phyloP scores from a whole-genome alignment of 306 rosid species.

The Arachis stenosperma region DNA sequence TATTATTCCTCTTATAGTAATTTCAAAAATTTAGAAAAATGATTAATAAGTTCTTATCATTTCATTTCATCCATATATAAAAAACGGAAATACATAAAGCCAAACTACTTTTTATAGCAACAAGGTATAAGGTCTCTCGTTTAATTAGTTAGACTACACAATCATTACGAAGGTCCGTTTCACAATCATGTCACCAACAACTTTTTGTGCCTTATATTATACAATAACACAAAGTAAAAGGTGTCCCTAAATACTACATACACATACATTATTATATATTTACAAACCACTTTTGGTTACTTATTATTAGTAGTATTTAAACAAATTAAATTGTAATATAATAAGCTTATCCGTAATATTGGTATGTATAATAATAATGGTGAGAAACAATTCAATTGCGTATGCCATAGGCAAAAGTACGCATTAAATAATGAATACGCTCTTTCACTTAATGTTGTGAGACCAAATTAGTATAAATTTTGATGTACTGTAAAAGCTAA shows the following conservation, averaged over 20 bases:
- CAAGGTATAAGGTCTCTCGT: slow-evolving; percentile 41
- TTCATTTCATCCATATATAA: slow-evolving; percentile 11
- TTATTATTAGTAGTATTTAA: background rate
- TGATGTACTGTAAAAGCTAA: background rate
- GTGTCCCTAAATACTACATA: background rate
- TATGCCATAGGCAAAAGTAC: background rate
- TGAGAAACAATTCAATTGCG: background rate
- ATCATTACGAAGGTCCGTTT: slow-evolving; percentile 41
- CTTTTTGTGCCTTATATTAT: slow-evolving; percentile 17
- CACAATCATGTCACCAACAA: slow-evolving; percentile 41
- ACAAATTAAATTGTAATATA: background rate
- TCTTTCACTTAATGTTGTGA: background rate
- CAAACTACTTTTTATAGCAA: slow-evolving; percentile 22
- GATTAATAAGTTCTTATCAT: background rate
- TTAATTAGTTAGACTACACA: slow-evolving; percentile 51
- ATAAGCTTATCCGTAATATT: background rate
- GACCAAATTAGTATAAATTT: slow-evolving; percentile 5
- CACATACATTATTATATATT: too few species aligned
- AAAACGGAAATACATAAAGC: background rate
- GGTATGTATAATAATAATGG: background rate
- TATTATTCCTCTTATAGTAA: background rate
- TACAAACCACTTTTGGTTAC: background rate
- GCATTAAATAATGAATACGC: background rate
- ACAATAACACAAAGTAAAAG: slow-evolving; percentile 2
- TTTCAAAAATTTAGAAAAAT: background rate